phyloP scores from a whole-genome alignment of 441 rosid species.

The Melastoma candidum region DNA sequence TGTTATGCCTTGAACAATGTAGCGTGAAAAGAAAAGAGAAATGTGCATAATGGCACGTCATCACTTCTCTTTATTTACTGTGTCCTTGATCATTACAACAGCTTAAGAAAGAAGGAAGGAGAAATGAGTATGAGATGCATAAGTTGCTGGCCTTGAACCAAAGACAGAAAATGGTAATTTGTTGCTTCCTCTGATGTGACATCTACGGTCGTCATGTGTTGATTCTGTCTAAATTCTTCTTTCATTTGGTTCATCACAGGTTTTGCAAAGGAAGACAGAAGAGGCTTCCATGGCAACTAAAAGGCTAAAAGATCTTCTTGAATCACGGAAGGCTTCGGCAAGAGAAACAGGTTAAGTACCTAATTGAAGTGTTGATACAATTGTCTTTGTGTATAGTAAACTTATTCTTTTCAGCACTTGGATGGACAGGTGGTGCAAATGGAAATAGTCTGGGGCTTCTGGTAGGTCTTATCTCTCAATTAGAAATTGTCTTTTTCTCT shows the following conservation, averaged over 20 bases:
- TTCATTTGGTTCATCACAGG: constrained; percentile 28
- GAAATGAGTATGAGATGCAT: constrained; percentile 97
- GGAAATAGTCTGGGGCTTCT: constrained; percentile 66
- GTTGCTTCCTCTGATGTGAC: constrained; percentile 1
- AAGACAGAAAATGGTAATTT: constrained; percentile 82
- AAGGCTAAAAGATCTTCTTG: constrained; percentile 85
- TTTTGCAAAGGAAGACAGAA: constrained; percentile 92
- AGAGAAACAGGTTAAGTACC: constrained; percentile 43
- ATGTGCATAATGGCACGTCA: too few relatives aligned
- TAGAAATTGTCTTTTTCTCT: too few relatives aligned
- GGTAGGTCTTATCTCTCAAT: constrained; percentile 32
- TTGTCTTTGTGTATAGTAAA: constrained; percentile 11
- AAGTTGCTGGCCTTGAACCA: constrained; percentile 90
- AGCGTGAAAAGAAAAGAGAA: too few relatives aligned
- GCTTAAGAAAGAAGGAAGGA: constrained; percentile 97
- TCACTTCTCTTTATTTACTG: not conserved
- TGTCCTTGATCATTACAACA: constrained; percentile 18
- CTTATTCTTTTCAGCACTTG: constrained; percentile 7
- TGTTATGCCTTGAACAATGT: too few relatives aligned
- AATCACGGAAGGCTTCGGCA: constrained; percentile 68
- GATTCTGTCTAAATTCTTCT: constrained; percentile 6
- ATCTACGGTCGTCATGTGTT: constrained; percentile 4
- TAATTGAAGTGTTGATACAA: constrained; percentile 9
- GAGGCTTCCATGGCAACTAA: constrained; percentile 96
- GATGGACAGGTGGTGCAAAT: constrained; percentile 40